Evolutionary conservation across 371 early-diverging fungal genomes (phyloP), one percentile per base, ranked within the genome.

Genomic region (Scutellospora calospora): DNA sequence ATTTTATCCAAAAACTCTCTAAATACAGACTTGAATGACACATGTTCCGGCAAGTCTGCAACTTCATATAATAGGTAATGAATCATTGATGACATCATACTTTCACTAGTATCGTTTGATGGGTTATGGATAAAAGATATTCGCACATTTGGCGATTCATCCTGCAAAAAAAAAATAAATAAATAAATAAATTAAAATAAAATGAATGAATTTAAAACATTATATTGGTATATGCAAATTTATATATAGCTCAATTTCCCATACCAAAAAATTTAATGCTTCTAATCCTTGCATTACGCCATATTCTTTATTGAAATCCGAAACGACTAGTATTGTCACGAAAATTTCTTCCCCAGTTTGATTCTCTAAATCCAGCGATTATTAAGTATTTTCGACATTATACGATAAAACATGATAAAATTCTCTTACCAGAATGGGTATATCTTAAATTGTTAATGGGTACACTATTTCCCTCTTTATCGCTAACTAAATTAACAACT

Each of bases 251-350:
- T 9, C 11, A 6, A 9, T 45, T 45, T 45, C 8, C 12, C 6
- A 45, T 45, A 86, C 89, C 49, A 84, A 65, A 79, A 84, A 87
- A 31, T 76, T 74, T 3, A 91, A 68, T 33, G 91, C 91, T 6
- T 86, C 86, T 20, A 81, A 52, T 1, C 87, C 91, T n/a, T 90
- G 83, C 20, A 83, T 82, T 22, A 91, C 76, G 35, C 94, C 94
- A 20, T 75, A 66, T 11, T 76, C 60, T 27, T 84, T 83, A n/a
- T 90, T 86, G 45, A 93, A 88, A 83, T 95, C 89, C 2, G 91
- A 87, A 25, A 89, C 62, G 0, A 91, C 68, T 82, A 90, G 85
- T 9, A 93, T 18, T 18, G 92, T 89, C 0, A 84, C 79, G 4
- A 68, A 80, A 16, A 85, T 81, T 9, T 41, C 73, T 22, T 79